Conservation (phyloP, 2,329 filamentous ascomycete genomes). For the Seiridium unicorne region DNA sequence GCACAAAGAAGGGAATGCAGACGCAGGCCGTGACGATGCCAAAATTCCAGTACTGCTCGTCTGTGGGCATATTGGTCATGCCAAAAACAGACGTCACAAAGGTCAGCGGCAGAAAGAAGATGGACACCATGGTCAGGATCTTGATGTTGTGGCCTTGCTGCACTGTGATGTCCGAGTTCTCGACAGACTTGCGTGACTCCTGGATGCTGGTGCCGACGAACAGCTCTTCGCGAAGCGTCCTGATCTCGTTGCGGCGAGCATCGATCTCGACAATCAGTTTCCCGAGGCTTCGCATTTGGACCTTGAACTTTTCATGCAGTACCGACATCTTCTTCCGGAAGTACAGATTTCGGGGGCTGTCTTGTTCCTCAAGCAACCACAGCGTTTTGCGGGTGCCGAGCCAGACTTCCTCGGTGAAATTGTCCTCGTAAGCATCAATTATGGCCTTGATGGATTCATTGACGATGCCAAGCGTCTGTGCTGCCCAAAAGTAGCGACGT, state of each 20-base stretch:
- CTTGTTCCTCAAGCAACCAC: neutral
- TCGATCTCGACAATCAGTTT: neutral
- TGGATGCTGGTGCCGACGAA: neutral
- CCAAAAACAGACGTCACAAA: neutral
- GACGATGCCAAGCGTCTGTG: neutral
- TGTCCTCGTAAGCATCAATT: neutral
- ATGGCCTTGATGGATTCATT: constrained; percentile 1
- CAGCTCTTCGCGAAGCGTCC: neutral
- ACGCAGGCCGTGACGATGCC: neutral
- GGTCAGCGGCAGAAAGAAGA: neutral
- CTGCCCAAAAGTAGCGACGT: neutral
- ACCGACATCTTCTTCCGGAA: neutral
- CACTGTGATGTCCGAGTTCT: neutral
- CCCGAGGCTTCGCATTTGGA: neutral
- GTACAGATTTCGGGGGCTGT: neutral
- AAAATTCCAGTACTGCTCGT: neutral
- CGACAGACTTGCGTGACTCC: neutral
- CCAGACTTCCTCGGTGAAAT: constrained; percentile 2
- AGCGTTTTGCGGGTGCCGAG: neutral
- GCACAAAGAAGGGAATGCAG: neutral
- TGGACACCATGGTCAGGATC: neutral
- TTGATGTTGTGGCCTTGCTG: constrained; percentile 3
- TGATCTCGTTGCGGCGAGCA: neutral
- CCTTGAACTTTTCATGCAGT: neutral
- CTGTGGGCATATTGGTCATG: neutral